Evolutionary conservation across 208 protist genomes (phyloP).

Genomic region (Leishmania turanica): DNA sequence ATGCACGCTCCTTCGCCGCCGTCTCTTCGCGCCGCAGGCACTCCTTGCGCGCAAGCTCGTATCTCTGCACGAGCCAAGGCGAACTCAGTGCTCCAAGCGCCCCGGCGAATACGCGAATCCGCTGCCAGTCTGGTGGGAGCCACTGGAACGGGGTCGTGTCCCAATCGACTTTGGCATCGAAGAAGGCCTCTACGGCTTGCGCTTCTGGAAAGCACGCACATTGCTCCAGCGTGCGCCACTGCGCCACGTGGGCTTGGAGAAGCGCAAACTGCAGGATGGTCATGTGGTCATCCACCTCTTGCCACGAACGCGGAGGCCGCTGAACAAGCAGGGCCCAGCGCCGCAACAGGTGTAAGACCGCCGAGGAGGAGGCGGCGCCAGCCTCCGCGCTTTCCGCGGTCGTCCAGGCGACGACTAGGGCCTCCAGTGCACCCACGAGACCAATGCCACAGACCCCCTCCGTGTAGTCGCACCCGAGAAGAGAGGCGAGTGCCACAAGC

Average conservation of each 20-base stretch:
- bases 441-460: constrained; percentile 92
- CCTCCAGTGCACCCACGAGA: constrained; percentile 61
- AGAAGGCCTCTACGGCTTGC: constrained; percentile 62
- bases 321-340: constrained; percentile 45
- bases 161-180: constrained; percentile 51
- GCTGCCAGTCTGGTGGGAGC: constrained; percentile 59
- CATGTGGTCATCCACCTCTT: constrained; percentile 45
- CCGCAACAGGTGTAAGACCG: constrained; percentile 39
- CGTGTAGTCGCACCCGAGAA: constrained; percentile 97
- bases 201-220: constrained; percentile 45
- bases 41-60: constrained; percentile 61
- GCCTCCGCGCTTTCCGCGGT: constrained; percentile 1
- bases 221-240: constrained; percentile 52
- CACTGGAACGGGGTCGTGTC: constrained; percentile 43
- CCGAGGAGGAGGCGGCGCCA: constrained; percentile 16
- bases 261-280: constrained; percentile 53
- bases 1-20: constrained; percentile 8
- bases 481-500: constrained; percentile 88
- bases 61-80: constrained; percentile 48
- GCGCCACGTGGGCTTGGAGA: constrained; percentile 18
- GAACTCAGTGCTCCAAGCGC: constrained; percentile 58
- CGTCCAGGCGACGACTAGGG: constrained; percentile 58
- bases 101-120: constrained; percentile 58
- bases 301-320: constrained; percentile 32
- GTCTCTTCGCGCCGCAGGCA: constrained; percentile 29